These are phyloP conservation scores for Penicillium sp. DNA, from an alignment of 2,329 filamentous ascomycete species.

Conservation along the genomic window DNA sequence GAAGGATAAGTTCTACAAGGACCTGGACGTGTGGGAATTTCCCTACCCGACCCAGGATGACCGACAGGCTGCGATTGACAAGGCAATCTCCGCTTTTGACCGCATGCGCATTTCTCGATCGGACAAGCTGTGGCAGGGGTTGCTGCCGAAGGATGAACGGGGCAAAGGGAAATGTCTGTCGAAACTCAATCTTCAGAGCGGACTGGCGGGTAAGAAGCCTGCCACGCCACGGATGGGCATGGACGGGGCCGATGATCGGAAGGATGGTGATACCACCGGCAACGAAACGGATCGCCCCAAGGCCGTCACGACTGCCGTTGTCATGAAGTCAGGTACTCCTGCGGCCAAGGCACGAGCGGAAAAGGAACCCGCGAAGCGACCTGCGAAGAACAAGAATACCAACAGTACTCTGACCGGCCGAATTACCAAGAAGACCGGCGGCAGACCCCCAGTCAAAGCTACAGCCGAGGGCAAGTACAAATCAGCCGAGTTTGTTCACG, in stretches of 20 bases:
- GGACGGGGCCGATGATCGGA: constrained; percentile 38
- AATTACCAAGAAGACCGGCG: constrained; percentile 49
- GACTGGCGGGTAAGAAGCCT: constrained; percentile 40
- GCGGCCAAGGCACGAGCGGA: constrained; percentile 42
- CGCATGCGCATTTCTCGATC: constrained; percentile 60
- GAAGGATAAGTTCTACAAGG: constrained; percentile 60
- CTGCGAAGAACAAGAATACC: constrained; percentile 52
- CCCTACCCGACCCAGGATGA: constrained; percentile 58
- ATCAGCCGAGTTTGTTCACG: constrained; percentile 56
- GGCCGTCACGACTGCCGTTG: constrained; percentile 26
- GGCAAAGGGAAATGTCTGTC: constrained; percentile 64
- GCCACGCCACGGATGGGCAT: constrained; percentile 42
- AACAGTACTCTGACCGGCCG: constrained; percentile 50
- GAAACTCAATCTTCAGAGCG: constrained; percentile 54
- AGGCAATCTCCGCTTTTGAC: constrained; percentile 65
- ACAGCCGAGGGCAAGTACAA: constrained; percentile 50
- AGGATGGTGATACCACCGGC: constrained; percentile 38
- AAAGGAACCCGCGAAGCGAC: constrained; percentile 37
- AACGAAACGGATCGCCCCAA: constrained; percentile 39
- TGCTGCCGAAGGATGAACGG: constrained; percentile 62
- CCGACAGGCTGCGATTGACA: constrained; percentile 61
- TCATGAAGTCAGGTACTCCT: constrained; percentile 29
- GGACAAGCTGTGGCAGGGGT: constrained; percentile 63
- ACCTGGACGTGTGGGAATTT: constrained; percentile 64
- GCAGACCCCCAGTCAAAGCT: constrained; percentile 38